Percentiles rank a stretch among this genome's conserved stretches.
Conservation (phyloP, 768 basidiomycete species). For the Boletus fagicola region DNA sequence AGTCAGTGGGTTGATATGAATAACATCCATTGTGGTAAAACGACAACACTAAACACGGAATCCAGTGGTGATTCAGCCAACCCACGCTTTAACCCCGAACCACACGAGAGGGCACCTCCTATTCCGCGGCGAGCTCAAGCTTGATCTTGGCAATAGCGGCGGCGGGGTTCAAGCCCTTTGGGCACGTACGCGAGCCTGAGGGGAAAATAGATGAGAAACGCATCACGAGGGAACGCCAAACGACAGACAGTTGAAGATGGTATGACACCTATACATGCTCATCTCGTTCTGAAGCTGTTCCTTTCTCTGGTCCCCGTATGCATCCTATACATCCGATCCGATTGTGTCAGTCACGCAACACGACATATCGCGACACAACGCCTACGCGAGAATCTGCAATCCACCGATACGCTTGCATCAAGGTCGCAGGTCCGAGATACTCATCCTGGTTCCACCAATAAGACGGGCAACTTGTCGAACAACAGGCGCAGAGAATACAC, state of each 20-base stretch:
- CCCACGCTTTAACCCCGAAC: conserved; percentile 1
- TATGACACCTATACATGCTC: conserved; percentile 97
- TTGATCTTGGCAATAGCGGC: conserved; percentile 93
- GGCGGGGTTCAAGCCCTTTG: conserved; percentile 94
- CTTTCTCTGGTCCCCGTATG: conserved; percentile 74
- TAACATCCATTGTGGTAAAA: neutral
- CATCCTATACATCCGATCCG: conserved; percentile 49
- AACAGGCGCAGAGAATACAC: conserved; percentile 96
- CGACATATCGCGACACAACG: conserved; percentile 6
- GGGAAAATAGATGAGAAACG: neutral
- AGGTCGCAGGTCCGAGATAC: conserved; percentile 94
- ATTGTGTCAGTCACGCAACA: neutral
- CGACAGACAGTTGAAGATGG: conserved; percentile 89
- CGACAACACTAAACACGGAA: neutral
- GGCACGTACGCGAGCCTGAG: conserved; percentile 88
- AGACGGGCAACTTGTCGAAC: conserved; percentile 94
- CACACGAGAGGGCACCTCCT: conserved; percentile 14
- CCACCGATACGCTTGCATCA: conserved; percentile 98
- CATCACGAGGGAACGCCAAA: neutral
- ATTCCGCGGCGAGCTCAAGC: conserved; percentile 80
- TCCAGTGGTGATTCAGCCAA: neutral
- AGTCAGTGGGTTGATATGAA: neutral
- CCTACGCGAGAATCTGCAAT: conserved; percentile 92
- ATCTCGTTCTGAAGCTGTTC: conserved; percentile 94
- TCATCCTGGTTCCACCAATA: conserved; percentile 99